A percentile compares a stretch with the other conserved stretches of the same genome.
phyloP scores from a whole-genome alignment of 2,329 filamentous ascomycete species.

The Clarireedia hainanense region DNA sequence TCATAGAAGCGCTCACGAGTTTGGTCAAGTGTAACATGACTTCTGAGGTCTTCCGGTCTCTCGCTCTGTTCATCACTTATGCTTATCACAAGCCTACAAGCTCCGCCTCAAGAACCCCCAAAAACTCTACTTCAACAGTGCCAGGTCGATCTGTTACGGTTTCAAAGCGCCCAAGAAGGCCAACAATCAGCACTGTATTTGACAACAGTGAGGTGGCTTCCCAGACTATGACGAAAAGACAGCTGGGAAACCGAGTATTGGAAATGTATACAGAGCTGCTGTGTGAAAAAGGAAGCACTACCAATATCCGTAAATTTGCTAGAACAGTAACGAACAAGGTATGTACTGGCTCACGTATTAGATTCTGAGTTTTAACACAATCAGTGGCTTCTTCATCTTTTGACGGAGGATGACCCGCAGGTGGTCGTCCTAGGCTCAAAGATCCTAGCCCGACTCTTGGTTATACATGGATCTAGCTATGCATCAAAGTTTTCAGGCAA shows the following conservation, averaged over 20 bases:
- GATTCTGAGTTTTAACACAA: slow-evolving; percentile 28
- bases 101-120: slow-evolving; percentile 45
- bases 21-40: slow-evolving; percentile 76
- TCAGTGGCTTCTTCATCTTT: slow-evolving; percentile 83
- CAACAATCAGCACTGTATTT: slow-evolving; percentile 21
- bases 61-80: slow-evolving; percentile 91
- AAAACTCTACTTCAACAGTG: slow-evolving; percentile 38
- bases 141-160: slow-evolving; percentile 29
- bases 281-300: slow-evolving; percentile 61
- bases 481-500: slow-evolving; percentile 85
- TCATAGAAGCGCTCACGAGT: slow-evolving; percentile 70
- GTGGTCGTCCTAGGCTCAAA: slow-evolving; percentile 74
- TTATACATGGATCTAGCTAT: slow-evolving; percentile 74
- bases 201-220: slow-evolving; percentile 28
- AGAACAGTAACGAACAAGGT: slow-evolving; percentile 94
- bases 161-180: slow-evolving; percentile 23
- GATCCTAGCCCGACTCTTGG: slow-evolving; percentile 75
- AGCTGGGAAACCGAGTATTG: slow-evolving; percentile 68
- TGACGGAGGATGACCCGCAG: slow-evolving; percentile 78
- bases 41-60: slow-evolving; percentile 74
- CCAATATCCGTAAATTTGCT: slow-evolving; percentile 77
- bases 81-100: slow-evolving; percentile 59
- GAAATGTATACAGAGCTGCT: slow-evolving; percentile 71
- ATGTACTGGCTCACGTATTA: slow-evolving; percentile 22
- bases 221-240: slow-evolving; percentile 50